Conservation (phyloP, 768 basidiomycete genomes). For the Hygrocybe coccinea region DNA sequence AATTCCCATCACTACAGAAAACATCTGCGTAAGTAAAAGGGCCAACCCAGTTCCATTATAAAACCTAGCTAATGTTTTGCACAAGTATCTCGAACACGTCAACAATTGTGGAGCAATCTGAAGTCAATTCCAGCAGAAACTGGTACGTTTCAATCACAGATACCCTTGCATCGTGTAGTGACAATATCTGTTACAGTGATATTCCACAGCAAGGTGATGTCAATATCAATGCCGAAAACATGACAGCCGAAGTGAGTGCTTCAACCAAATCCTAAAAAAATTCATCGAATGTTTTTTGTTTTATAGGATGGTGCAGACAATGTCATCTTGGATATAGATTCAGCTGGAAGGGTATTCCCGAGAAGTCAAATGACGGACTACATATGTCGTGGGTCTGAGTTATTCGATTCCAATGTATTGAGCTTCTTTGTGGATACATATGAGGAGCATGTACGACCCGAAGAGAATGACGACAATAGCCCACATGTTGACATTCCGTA, state of each 20-base stretch:
- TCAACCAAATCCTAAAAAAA: no score
- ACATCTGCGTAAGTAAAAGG: neutral
- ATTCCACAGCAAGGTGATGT: no score
- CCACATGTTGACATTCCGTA: no score
- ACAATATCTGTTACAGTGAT: neutral
- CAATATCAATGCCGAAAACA: no score
- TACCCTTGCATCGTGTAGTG: no score
- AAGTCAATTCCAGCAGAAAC: no score
- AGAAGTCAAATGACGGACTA: conserved; percentile 28
- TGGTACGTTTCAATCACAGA: no score
- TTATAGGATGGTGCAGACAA: conserved; percentile 10
- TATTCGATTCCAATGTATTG: conserved; percentile 17
- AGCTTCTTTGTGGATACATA: conserved; percentile 32
- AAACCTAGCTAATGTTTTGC: no score
- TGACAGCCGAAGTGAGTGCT: no score
- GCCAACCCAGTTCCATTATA: neutral
- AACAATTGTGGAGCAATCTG: no score
- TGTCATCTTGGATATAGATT: conserved; percentile 6
- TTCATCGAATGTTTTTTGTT: no score
- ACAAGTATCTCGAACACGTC: no score
- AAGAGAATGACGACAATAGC: conserved; percentile 3
- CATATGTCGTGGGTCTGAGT: conserved; percentile 15
- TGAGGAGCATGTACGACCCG: conserved; percentile 19
- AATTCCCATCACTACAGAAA: conserved; percentile 7
- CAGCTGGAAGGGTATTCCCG: conserved; percentile 6